These are phyloP conservation scores for Syncephalastrum racemosum DNA, from an alignment of 371 early-diverging fungal species.

Conservation along the genomic window DNA sequence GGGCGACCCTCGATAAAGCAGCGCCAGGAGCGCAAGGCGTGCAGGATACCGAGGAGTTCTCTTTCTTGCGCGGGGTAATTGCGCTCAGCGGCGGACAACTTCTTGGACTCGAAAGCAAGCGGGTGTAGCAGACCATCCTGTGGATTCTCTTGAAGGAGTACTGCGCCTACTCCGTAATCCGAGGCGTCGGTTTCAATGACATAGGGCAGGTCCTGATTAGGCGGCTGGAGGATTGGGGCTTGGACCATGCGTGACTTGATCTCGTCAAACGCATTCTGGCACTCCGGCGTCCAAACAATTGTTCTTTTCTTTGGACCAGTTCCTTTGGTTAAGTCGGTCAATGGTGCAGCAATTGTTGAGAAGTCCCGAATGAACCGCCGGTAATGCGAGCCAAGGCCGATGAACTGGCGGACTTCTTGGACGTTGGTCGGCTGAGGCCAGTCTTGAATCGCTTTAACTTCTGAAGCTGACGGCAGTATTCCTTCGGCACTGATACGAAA, in stretches of 20 bases:
- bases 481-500: too few species aligned
- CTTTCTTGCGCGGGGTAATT: constrained; percentile 47
- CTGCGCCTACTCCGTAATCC: too few species aligned
- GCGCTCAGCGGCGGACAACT: constrained; percentile 24
- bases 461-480: constrained; percentile 21
- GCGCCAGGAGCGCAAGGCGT: constrained; percentile 31
- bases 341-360: constrained; percentile 34
- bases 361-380: constrained; percentile 32
- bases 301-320: constrained; percentile 17
- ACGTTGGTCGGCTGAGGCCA: constrained; percentile 40
- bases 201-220: too few species aligned
- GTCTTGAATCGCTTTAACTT: constrained; percentile 29
- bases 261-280: too few species aligned
- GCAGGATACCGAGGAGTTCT: constrained; percentile 34
- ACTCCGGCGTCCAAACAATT: too few species aligned
- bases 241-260: too few species aligned
- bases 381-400: constrained; percentile 33
- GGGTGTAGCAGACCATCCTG: too few species aligned
- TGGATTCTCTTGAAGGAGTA: too few species aligned
- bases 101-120: constrained; percentile 36
- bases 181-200: too few species aligned
- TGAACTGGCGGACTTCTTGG: constrained; percentile 32
- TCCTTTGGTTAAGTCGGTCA: constrained; percentile 36
- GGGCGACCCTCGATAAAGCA: constrained; percentile 31
- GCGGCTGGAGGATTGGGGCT: too few species aligned